Evolutionary conservation across 129 eudicot species (phyloP), one percentile per base, ranked within the genome.

Genomic region (Flaveria bidentis): DNA sequence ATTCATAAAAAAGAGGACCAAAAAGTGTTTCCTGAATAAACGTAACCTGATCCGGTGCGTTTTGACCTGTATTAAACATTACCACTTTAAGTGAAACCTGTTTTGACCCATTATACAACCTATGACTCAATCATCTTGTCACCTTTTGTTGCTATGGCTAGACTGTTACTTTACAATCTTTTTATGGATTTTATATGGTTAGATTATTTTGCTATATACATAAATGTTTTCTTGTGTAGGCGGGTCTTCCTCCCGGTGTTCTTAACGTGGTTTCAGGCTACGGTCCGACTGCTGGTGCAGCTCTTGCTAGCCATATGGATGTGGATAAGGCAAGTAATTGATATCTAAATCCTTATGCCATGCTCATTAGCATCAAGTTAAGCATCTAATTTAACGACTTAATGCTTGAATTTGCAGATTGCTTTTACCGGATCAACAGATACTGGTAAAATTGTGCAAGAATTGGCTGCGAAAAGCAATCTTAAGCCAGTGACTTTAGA

Each of bases 271-370:
- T 87, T 71, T 84, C 88, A 28, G 91, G 91, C 42, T 84, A 26
- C 7, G 88, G 91, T 79, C 88, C 91, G 5, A 84, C 91, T 70
- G 91, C 91, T 72, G 88, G 91, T 75, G 91, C 91, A 66, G 88
- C 91, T 67, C 88, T 87, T 76, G 86, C 88, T 66, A 53, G 85
- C 68, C 91, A 87, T 77, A 87, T 87, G 91, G 88, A 87, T 72
- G 91, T 87, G 39, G 91, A 87, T 82, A 87, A 87, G 88, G 91
- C 84, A 41, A 71, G 42, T 67, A 26, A 17, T 9, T 58, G 39
- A 76, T 51, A 36, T 63, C 51, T 63, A 17, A 45, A 36, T 71
- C 7, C 13, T 33, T 39, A 22, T 52, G n/a, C 14, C 52, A 20
- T 80, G 25, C 62, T 73, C 50, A 25, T 22, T 74, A 28, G 30